Evolutionary conservation across 208 protist species (phyloP), one percentile per base, ranked within the genome.

Genomic region (Trypanosoma platydactyli): DNA sequence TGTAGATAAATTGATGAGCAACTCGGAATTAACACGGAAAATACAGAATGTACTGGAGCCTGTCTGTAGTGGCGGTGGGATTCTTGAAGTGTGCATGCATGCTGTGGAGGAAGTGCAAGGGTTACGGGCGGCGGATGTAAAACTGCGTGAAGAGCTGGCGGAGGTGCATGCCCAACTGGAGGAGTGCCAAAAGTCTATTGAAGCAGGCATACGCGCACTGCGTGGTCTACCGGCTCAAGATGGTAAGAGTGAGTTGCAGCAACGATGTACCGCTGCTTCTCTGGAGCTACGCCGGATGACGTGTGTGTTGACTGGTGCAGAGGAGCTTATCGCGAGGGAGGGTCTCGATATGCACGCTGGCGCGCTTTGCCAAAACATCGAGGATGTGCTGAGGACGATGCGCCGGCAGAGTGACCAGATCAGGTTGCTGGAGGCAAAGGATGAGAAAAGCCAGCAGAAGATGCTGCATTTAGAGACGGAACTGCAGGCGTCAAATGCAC

Each of bases 11-110:
- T 13, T 71, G 24, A 18, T 41, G 42, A 16, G 25, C 35, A 1
- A 71, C 35, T 12, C 42, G 25, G 48, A 64, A 38, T 22, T 46
- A 24, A 62, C 20, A 27, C 54, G 16, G 41, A 64, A 57, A 54
- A 25, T 38, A 38, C 46, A 64, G 30, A 46, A 71, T 22, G 27
- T 57, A 41, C 24, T 71, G n/a, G 30, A 51, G n/a, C 48, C 53
- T 49, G n/a, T 71, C 4, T 57, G 40, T 41, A 55, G 33, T 27
- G 56, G 65, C 22, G 9, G 46, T 24, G 54, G 53, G 35, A 41
- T 71, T 13, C 5, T 71, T 22, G 65, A 71, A 22, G 65, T 48
- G 27, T 71, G 46, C 33, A 22, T 42, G 40, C 45, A 24, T n/a
- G 24, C 65, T 3, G 55, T 40, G 42, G 56, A 56, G 22, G 56